Evolutionary conservation across 495 filamentous ascomycete species (phyloP).

Genomic region (Penicillium arizonense): DNA sequence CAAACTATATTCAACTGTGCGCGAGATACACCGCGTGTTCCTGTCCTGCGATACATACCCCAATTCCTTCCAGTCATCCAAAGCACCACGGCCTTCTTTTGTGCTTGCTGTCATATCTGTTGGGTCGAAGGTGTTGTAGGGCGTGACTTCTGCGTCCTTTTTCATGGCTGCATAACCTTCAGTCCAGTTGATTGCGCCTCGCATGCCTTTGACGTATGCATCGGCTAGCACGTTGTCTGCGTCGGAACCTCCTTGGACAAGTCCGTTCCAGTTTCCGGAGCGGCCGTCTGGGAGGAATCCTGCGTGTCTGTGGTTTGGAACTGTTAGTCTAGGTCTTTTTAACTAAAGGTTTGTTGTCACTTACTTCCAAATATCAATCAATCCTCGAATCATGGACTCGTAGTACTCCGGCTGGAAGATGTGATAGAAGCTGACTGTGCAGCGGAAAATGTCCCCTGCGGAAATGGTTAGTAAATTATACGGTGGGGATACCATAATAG

Average conservation of each 20-base stretch:
- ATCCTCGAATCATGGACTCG: slow-evolving; percentile 60
- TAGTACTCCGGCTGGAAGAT: slow-evolving; percentile 63
- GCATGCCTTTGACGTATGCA: slow-evolving; percentile 44
- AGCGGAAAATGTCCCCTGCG: slow-evolving; percentile 38
- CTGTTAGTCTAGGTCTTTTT: not conserved
- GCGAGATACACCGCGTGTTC: slow-evolving; percentile 65
- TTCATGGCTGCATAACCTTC: slow-evolving; percentile 57
- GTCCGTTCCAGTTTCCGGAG: slow-evolving; percentile 62
- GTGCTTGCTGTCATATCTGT: slow-evolving; percentile 58
- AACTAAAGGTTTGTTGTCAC: not conserved
- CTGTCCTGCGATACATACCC: slow-evolving; percentile 68
- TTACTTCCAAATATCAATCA: slow-evolving; percentile 41
- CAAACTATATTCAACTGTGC: slow-evolving; percentile 71
- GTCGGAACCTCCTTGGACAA: slow-evolving; percentile 72
- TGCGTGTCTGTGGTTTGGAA: slow-evolving; percentile 36
- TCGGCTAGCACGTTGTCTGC: slow-evolving; percentile 48
- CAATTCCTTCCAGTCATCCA: slow-evolving; percentile 64
- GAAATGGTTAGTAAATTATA: slow-evolving; percentile 17
- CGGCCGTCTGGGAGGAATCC: slow-evolving; percentile 58
- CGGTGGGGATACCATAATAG: not conserved
- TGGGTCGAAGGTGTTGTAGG: slow-evolving; percentile 61
- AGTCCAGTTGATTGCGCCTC: slow-evolving; percentile 49
- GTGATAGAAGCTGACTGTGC: slow-evolving; percentile 57
- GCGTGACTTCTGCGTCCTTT: slow-evolving; percentile 73
- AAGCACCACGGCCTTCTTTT: slow-evolving; percentile 64